These are phyloP conservation scores for Fusarium xyrophilum DNA, from an alignment of 2,329 filamentous ascomycete genomes.

Conservation along the genomic window DNA sequence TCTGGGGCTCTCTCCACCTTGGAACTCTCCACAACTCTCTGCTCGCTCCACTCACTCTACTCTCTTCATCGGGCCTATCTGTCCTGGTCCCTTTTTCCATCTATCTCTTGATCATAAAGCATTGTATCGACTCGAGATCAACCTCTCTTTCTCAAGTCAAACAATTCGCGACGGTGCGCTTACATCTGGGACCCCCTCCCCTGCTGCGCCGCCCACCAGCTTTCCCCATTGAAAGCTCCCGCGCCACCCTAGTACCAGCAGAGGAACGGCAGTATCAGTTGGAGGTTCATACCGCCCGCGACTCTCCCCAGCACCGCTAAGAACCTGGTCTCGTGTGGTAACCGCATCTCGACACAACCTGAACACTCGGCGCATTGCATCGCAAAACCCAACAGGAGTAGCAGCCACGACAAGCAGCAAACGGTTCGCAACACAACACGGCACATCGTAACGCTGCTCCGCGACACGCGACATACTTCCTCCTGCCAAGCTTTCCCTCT, in stretches of 20 bases:
- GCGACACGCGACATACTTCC: conserved; percentile 32
- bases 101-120: conserved; percentile 25
- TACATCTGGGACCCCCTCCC: conserved; percentile 27
- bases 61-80: background rate
- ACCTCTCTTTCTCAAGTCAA: conserved; percentile 20
- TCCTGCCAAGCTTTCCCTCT: conserved; percentile 3
- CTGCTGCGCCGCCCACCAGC: conserved; percentile 34
- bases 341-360: conserved; percentile 38
- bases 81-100: conserved; percentile 2
- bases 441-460: conserved; percentile 31
- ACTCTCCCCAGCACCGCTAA: conserved; percentile 34
- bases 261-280: conserved; percentile 38
- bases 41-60: conserved; percentile 23
- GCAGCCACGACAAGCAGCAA: conserved; percentile 27
- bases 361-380: conserved; percentile 33
- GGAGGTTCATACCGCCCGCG: conserved; percentile 34
- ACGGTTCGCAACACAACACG: conserved; percentile 30
- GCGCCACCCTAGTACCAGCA: conserved; percentile 26
- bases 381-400: conserved; percentile 26
- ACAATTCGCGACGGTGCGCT: conserved; percentile 18
- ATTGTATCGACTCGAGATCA: conserved; percentile 23
- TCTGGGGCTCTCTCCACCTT: conserved; percentile 30
- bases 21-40: conserved; percentile 26
- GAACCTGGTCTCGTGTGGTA: conserved; percentile 43
- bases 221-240: conserved; percentile 29